Evolutionary conservation across 2,329 filamentous ascomycete species (phyloP).

Genomic region (Coniochaeta hoffmannii): DNA sequence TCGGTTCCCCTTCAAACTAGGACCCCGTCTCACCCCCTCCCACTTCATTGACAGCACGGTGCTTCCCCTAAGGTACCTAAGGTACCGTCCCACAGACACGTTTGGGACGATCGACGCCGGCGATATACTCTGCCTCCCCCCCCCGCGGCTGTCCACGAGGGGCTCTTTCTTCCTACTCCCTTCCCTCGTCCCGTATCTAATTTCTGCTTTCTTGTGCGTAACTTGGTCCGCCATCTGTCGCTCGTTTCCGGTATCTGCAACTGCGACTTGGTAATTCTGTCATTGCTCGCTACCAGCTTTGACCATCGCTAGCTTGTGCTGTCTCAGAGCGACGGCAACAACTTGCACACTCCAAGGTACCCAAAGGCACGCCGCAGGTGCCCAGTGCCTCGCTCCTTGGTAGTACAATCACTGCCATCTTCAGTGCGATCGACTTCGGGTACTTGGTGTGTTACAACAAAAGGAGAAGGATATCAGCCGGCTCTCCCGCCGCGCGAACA

Average conservation of each 20-base stretch:
- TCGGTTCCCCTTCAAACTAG: neutral
- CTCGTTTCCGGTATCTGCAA: neutral
- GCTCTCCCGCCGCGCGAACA: neutral
- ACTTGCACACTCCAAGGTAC: neutral
- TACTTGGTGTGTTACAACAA: constrained; percentile 7
- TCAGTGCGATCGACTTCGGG: neutral
- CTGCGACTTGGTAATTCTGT: neutral
- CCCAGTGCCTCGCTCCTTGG: constrained; percentile 1
- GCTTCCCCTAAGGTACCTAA: too few species aligned
- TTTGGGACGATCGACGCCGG: neutral
- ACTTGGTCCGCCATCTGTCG: neutral
- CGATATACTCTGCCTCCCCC: neutral
- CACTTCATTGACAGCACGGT: too few species aligned
- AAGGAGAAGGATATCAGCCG: constrained; percentile 6
- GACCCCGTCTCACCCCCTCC: constrained; percentile 1
- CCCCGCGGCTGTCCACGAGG: neutral
- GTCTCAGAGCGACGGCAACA: neutral
- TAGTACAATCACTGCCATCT: neutral
- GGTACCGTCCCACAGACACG: neutral
- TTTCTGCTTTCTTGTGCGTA: neutral
- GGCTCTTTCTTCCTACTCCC: neutral
- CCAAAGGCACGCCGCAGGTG: neutral
- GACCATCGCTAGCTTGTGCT: neutral
- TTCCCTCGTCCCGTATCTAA: neutral
- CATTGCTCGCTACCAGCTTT: neutral